These are phyloP conservation scores for Platanthera guangdongensis DNA, from an alignment of 106 monocot species.

Conservation along the genomic window DNA sequence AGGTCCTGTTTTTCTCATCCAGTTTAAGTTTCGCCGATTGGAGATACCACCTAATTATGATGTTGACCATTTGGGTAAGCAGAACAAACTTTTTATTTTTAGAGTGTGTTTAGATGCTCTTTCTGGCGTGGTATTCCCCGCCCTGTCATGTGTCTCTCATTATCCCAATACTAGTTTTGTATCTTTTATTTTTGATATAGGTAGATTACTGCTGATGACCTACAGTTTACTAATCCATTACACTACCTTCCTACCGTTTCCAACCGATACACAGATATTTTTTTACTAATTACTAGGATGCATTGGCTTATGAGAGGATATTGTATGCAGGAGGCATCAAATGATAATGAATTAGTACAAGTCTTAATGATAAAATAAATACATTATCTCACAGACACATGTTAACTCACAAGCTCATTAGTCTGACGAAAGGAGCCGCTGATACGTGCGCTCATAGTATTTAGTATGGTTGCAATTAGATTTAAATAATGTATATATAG, in stretches of 20 bases:
- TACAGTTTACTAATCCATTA: neutral
- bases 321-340: neutral
- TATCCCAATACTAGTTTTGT: no score
- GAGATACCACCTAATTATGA: conserved; percentile 96
- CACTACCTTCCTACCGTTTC: neutral
- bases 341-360: neutral
- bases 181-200: neutral
- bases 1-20: conserved; percentile 82
- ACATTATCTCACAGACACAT: neutral
- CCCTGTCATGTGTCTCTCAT: neutral
- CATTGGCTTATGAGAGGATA: neutral
- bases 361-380: neutral
- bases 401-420: neutral
- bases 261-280: neutral
- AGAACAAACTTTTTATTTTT: conserved; percentile 1
- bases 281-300: neutral
- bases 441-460: neutral
- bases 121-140: neutral
- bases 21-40: conserved; percentile 82
- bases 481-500: neutral
- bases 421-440: neutral
- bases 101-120: conserved; percentile 27
- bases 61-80: conserved; percentile 76
- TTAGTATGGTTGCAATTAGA: neutral
- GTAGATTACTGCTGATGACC: neutral